These are phyloP conservation scores for Hyphopichia wangnamkhiaoensis DNA, from an alignment of 1,139 yeast genomes.

Conservation along the genomic window DNA sequence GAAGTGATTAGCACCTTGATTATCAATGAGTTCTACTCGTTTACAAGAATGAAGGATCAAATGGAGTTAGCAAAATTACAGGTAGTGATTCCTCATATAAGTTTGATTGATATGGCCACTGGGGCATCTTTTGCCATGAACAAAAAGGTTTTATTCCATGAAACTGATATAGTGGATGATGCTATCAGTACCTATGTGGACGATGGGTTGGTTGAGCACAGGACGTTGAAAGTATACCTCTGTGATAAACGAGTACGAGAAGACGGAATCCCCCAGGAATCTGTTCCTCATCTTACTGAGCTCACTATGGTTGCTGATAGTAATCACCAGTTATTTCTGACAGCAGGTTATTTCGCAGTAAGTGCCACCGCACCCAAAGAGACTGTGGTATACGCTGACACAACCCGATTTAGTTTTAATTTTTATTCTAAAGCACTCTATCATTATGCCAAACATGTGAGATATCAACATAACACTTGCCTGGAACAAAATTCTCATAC, in stretches of 20 bases:
- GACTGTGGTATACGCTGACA: conserved; percentile 14
- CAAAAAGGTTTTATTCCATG: not conserved
- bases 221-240: conserved; percentile 17
- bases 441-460: conserved; percentile 8
- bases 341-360: not conserved
- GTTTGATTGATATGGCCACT: conserved; percentile 13
- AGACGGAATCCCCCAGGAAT: conserved; percentile 3
- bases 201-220: conserved; percentile 2
- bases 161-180: too few relatives aligned
- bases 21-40: conserved; percentile 22
- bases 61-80: conserved; percentile 14
- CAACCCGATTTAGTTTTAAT: conserved; percentile 18
- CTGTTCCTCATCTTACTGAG: conserved; percentile 17
- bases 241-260: conserved; percentile 18
- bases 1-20: conserved; percentile 21
- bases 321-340: conserved; percentile 2
- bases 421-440: conserved; percentile 18
- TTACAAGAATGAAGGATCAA: conserved; percentile 18
- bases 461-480: too few relatives aligned
- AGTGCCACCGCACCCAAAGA: not conserved
- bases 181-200: conserved; percentile 10
- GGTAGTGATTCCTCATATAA: conserved; percentile 20
- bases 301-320: conserved; percentile 15
- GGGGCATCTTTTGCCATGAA: not conserved
- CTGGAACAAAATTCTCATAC: conserved; percentile 3